phyloP scores from a whole-genome alignment of 305 asterid species.

The Fraxinus dipetala region DNA sequence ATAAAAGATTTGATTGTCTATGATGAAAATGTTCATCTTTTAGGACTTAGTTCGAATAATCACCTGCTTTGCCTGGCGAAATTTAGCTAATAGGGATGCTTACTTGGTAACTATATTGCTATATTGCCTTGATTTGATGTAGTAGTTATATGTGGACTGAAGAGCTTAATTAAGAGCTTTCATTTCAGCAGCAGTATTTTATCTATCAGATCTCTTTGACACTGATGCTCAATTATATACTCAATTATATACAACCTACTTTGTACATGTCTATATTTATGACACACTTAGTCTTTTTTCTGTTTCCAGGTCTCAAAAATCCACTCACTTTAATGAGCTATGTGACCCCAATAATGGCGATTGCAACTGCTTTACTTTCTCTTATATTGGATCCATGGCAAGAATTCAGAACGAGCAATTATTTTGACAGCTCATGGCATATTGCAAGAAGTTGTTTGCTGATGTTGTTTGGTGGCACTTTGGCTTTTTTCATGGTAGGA shows the following conservation, averaged over 20 bases:
- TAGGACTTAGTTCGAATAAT: not conserved
- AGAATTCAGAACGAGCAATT: conserved; percentile 57
- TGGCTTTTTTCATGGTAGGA: conserved; percentile 96
- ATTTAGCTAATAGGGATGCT: not conserved
- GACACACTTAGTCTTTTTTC: conserved; percentile 13
- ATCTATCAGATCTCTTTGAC: conserved; percentile 13
- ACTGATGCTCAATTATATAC: not conserved
- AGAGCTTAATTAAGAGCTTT: not conserved
- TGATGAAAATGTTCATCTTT: conserved; percentile 1
- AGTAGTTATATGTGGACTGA: conserved; percentile 2
- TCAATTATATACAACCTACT: not conserved
- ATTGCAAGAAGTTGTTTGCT: conserved; percentile 74
- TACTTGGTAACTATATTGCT: not conserved
- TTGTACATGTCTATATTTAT: not conserved
- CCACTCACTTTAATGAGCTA: conserved; percentile 97
- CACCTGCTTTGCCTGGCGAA: not conserved
- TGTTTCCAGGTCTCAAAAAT: conserved; percentile 76
- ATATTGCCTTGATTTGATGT: not conserved
- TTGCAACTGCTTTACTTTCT: conserved; percentile 83
- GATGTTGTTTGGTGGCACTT: conserved; percentile 94
- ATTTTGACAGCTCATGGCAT: conserved; percentile 89
- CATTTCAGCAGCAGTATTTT: not conserved
- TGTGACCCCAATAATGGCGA: conserved; percentile 92
- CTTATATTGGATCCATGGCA: conserved; percentile 88
- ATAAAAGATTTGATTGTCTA: not conserved